phyloP scores from a whole-genome alignment of 1,284 basidiomycete species.

The Puccinia coronata region DNA sequence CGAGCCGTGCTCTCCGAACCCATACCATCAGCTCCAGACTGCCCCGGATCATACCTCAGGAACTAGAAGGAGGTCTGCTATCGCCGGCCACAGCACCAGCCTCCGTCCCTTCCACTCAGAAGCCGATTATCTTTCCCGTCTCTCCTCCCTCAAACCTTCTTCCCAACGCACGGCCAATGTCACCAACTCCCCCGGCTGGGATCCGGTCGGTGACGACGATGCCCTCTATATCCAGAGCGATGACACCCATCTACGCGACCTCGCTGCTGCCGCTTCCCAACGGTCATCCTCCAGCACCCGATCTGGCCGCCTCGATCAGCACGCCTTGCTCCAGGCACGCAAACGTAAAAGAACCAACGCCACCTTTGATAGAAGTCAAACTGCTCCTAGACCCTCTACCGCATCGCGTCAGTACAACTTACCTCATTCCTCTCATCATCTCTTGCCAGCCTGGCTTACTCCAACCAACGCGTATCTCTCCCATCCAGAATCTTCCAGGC shows the following conservation, averaged over 20 bases:
- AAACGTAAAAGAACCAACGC: conserved; percentile 37
- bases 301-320: conserved; percentile 2
- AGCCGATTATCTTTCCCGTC: neutral
- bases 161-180: neutral
- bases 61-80: neutral
- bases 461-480: neutral
- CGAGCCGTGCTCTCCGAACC: conserved; percentile 5
- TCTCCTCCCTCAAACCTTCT: neutral
- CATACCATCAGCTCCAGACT: too few species aligned
- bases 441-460: neutral
- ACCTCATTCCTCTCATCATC: neutral
- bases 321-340: conserved; percentile 15
- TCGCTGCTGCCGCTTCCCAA: neutral
- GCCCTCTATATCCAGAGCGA: conserved; percentile 42
- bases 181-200: conserved; percentile 37
- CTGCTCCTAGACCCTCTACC: neutral
- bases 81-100: too few species aligned
- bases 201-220: conserved; percentile 43
- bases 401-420: conserved; percentile 6
- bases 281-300: conserved; percentile 2
- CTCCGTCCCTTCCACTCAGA: neutral
- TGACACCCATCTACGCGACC: conserved; percentile 16
- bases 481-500: neutral
- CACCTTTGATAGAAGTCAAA: neutral
- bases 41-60: neutral